Evolutionary conservation across 2,329 filamentous ascomycete species (phyloP), one percentile per base, ranked within the genome.

Genomic region (Stagonosporopsis tanaceti): DNA sequence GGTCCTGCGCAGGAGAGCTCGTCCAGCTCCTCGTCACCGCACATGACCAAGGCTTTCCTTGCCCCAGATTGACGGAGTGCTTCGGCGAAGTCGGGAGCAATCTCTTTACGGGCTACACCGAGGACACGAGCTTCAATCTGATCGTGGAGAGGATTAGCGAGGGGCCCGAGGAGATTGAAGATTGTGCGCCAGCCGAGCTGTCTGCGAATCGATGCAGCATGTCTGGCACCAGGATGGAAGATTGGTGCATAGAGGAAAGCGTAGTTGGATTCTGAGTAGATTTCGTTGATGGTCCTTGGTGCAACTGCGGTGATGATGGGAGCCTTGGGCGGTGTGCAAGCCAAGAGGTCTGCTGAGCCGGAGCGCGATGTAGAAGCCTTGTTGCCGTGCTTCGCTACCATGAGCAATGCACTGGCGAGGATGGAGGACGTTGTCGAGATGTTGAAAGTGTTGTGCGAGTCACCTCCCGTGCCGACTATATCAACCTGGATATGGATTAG

Each of bases 381-480:
- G 82, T 99, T 99, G 63, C 95, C 95, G 79, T 99, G 95, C 80
- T 99, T 99, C 64, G 91, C 92, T 55, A 97, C 84, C 69, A 96
- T 84, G 34, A 99, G 85, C 27, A 96, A 82, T 4, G 93, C 88
- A 6, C 93, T 96, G 44, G 92, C 92, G 46, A 99, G 82, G 72
- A 99, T 97, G 17, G 93, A 97, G 2, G 95, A 87, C 6, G 95
- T 97, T 4, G 95, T 99, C 67, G 90, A 95, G 75, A 99, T 94
- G 77, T 99, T 99, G 87, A 97, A 99, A 32, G 95, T 99, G 77
- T 96, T 92, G 83, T 98, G 93, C 20, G 90, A 89, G 80, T 99
- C 95, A 72, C 95, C 95, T 65, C 95, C 95, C 7, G 95, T 99
- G 66, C 95, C 95, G 57, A 99, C 95, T 75, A 99, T 98, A 77